Evolutionary conservation across 2,329 filamentous ascomycete genomes (phyloP).

Genomic region (Cercospora zeae-maydis): DNA sequence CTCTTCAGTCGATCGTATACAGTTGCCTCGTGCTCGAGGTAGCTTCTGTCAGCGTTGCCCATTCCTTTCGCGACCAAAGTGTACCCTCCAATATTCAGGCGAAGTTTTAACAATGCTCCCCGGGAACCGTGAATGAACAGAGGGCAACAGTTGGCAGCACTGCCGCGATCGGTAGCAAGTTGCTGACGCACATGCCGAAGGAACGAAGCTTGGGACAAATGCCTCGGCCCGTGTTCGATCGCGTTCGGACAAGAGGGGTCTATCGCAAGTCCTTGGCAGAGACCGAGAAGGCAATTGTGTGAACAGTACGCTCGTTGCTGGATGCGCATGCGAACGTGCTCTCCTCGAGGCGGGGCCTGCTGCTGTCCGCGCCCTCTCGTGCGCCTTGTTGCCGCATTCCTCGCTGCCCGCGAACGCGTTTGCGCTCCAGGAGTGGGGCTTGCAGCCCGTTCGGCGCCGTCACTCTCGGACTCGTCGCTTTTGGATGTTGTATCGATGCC

Average conservation of each 20-base stretch:
- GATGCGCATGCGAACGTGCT: not conserved
- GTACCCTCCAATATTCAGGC: not conserved
- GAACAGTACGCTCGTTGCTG: not conserved
- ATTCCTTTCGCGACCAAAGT: slow-evolving; percentile 6
- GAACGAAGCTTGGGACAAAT: not conserved
- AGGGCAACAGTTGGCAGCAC: not conserved
- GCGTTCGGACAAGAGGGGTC: not conserved
- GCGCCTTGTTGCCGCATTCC: not conserved
- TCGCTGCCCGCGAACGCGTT: not conserved
- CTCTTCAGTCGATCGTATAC: slow-evolving; percentile 3
- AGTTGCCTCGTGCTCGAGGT: slow-evolving; percentile 1
- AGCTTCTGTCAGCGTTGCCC: not conserved
- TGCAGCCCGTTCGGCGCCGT: not conserved
- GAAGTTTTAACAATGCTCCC: not conserved
- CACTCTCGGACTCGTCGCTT: not conserved
- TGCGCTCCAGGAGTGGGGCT: not conserved
- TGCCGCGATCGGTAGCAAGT: not conserved
- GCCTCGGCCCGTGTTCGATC: not conserved
- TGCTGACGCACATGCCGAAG: not conserved
- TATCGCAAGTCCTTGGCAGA: not conserved
- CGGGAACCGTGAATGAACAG: not conserved
- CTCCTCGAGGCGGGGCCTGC: not conserved
- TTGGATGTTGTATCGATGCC: not conserved
- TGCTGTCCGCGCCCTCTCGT: not conserved
- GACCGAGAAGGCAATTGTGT: not conserved